Base-by-base conservation (phyloP, 148 eudicot genomes). In the Camellia granthamiana region DNA sequence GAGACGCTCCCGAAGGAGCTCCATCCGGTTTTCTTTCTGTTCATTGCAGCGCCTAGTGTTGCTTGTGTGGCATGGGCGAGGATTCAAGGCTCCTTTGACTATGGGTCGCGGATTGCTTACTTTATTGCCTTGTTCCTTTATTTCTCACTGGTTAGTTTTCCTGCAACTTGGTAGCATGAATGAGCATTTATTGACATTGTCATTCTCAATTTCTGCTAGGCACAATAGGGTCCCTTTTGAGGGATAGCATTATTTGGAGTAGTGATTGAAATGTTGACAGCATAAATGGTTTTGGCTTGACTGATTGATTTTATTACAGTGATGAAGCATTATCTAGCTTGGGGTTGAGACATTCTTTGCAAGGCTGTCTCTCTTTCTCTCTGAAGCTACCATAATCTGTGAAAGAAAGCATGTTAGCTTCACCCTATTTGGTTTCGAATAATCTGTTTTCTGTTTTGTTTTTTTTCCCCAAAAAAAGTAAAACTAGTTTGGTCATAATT, bases 1-100 rank as follows among this genome's bases (percentile, higher is more conserved):
- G 89, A 90, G 85, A 92, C 98, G 2, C 87, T 96, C 41, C 99
- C 99, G 0, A 96, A 93, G 86, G 99, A 96, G 69, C 92, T 96
- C 56, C 99, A 96, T 78, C 99, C 99, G 0, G 97, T 93, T 59
- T 96, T 93, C 86, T 96, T 92, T 80, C 89, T 96, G 77, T 96
- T 96, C 77, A 91, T 93, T 30, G 99, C 97, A 5, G 95, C 90
- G 13, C 98, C 98, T n/a, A 92, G 95, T 82, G 92, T 91, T 14
- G 97, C 98, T 59, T 90, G 97, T 0, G 87, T 93, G 91, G 99
- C 99, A 5, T 96, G 99, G 99, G 94, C 95, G 16, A 88, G n/a
- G 30, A 90, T 96, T 44, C 90, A 92, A 55, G 99, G 97, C 9
- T 87, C 91, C 10, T 91, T 93, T 16, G 95, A 88, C 80, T 81